A percentile compares a stretch with the other conserved stretches of the same genome.
These are phyloP conservation scores for Aspergillus conjunctus DNA, from an alignment of 495 filamentous ascomycete genomes.

Conservation along the genomic window DNA sequence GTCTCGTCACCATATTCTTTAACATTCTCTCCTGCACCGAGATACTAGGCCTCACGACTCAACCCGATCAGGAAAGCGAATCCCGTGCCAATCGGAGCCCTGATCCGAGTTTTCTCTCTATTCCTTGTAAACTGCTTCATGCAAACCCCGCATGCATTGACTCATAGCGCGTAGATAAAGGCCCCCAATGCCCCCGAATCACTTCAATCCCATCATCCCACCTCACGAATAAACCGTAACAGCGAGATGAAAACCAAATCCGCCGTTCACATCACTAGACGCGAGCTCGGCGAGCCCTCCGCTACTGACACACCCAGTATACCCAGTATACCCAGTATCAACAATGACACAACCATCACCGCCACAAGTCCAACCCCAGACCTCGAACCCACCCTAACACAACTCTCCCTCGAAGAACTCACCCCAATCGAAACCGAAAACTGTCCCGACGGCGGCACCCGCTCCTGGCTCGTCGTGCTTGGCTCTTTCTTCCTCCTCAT, in stretches of 20 bases:
- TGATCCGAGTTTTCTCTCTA: background rate
- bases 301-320: background rate
- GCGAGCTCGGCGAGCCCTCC: constrained; percentile 11
- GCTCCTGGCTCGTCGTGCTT: constrained; percentile 65
- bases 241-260: background rate
- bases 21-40: no score
- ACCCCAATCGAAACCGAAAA: constrained; percentile 25
- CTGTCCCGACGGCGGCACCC: constrained; percentile 63
- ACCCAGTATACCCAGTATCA: background rate
- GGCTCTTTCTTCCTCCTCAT: constrained; percentile 65
- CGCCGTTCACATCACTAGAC: background rate
- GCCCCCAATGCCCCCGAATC: background rate
- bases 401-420: background rate
- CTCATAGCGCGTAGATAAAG: background rate
- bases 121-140: background rate
- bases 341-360: background rate
- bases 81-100: background rate
- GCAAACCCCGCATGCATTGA: background rate
- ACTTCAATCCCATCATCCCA: background rate
- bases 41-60: no score
- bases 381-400: background rate
- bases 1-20: no score
- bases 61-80: background rate
- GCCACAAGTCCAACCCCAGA: background rate
- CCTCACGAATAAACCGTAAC: background rate